Evolutionary conservation across 2,329 filamentous ascomycete genomes (phyloP).

Genomic region (Talaromyces albobiverticillius): DNA sequence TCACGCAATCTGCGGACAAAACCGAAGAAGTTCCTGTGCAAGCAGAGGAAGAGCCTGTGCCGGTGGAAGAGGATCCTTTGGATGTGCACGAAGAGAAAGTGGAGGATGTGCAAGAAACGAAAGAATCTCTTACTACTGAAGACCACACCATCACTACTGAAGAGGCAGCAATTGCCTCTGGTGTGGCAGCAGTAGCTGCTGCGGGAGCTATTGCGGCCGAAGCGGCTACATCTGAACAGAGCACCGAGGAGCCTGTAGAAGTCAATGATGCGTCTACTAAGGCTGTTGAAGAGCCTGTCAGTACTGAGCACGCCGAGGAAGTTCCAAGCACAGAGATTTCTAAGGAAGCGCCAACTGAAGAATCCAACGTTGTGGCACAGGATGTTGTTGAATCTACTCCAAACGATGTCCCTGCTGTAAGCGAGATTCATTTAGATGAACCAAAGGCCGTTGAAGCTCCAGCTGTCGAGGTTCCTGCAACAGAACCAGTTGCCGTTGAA

Average conservation of each 20-base stretch:
- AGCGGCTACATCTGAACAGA: slow-evolving; percentile 19
- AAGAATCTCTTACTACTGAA: slow-evolving; percentile 8
- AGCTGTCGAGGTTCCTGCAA: not conserved
- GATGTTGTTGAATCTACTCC: not conserved
- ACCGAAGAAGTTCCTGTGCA: not conserved
- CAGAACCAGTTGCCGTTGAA: not conserved
- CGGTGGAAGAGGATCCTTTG: slow-evolving; percentile 3
- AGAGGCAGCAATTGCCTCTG: slow-evolving; percentile 24
- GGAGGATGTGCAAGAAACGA: slow-evolving; percentile 9
- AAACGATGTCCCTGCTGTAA: not conserved
- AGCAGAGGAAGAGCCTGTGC: not conserved
- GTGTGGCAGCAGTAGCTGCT: slow-evolving; percentile 18
- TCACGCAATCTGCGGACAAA: not conserved
- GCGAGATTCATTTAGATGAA: not conserved
- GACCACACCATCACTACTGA: slow-evolving; percentile 19
- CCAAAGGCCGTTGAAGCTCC: not conserved
- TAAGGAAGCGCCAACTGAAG: not conserved
- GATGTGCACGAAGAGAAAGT: slow-evolving; percentile 3
- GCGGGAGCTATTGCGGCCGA: slow-evolving; percentile 12
- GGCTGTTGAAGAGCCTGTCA: not conserved
- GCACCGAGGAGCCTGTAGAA: slow-evolving; percentile 14
- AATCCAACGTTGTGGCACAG: not conserved
- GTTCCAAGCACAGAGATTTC: not conserved
- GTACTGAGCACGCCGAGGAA: not conserved
- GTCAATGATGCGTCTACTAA: not conserved